Evolutionary conservation across 345 rosid genomes (phyloP).

Genomic region (Dovyalis caffra): DNA sequence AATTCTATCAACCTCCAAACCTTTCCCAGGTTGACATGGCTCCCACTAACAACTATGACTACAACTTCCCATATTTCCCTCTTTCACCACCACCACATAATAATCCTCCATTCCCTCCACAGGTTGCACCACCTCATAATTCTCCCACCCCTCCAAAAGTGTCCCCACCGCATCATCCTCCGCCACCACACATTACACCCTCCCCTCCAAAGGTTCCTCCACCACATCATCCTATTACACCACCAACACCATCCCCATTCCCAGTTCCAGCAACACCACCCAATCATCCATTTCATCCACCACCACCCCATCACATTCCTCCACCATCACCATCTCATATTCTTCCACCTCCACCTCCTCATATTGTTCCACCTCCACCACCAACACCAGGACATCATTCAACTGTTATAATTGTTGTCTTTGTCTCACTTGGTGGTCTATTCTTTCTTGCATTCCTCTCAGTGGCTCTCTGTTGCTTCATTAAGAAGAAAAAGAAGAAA

Average conservation of each 20-base stretch:
- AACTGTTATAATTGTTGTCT: slow-evolving; percentile 47
- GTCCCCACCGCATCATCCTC: slow-evolving; percentile 14
- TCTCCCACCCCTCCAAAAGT: slow-evolving; percentile 11
- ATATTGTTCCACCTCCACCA: slow-evolving; percentile 41
- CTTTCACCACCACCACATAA: slow-evolving; percentile 37
- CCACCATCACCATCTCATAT: slow-evolving; percentile 32
- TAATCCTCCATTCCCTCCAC: slow-evolving; percentile 8
- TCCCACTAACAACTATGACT: slow-evolving; percentile 8
- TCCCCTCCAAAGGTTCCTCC: slow-evolving; percentile 20
- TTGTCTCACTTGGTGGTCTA: slow-evolving; percentile 60
- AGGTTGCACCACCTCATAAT: background rate
- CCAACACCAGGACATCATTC: slow-evolving; percentile 52
- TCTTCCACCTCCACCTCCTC: slow-evolving; percentile 46
- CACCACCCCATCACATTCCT: slow-evolving; percentile 21
- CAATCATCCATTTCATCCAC: slow-evolving; percentile 14
- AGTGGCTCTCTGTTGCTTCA: slow-evolving; percentile 54
- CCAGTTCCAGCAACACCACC: slow-evolving; percentile 16
- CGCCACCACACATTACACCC: slow-evolving; percentile 17
- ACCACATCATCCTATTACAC: slow-evolving; percentile 16
- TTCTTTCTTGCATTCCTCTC: slow-evolving; percentile 62
- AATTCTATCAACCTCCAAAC: slow-evolving; percentile 4
- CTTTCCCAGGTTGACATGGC: slow-evolving; percentile 24
- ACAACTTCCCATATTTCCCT: slow-evolving; percentile 37
- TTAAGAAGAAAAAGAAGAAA: slow-evolving; percentile 51
- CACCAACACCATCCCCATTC: background rate